Base-by-base conservation (phyloP, 306 rosid genomes). In the Parietaria judaica region DNA sequence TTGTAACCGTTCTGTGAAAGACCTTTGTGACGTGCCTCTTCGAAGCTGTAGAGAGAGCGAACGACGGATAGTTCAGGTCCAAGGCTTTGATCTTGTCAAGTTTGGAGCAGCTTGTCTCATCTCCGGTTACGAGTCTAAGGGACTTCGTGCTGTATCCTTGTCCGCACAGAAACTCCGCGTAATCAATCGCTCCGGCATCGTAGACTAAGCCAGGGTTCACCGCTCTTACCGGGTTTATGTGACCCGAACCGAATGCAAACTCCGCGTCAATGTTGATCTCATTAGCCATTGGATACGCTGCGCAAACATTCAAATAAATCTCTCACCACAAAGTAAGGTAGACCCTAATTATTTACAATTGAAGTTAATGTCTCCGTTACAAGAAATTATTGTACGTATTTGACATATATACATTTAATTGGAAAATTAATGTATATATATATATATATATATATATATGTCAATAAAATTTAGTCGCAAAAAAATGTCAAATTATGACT, bases 201-300 rank as follows among this genome's bases (percentile, higher is more conserved):
- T 72, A 59, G 8, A 72, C 78, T 1, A 68, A 72, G 6, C 70
- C 74, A 0, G 50, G 79, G 14, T 23, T 11, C 2, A 64, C 5
- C 15, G 74, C 74, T 63, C 39, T 36, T 3, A 48, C 46, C 12
- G 79, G 74, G 51, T 74, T 64, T 41, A 69, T 56, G 38, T 68
- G 74, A 14, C 71, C 74, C 9, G 71, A 41, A 7, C 74, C 79
- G 38, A 38, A 53, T 37, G 52, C 70, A 54, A 69, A 74, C 45
- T 69, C 79, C 3, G 13, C 63, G 5, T 53, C 6, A 2, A 16
- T 14, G 3, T 36, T 72, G 6, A 8, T 10, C 1, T 54, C 72
- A 60, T 55, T 7, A 51, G 1, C 51, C 16, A 52, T 43, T 69
- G 13, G 5, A 69, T 10, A 51, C 7, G 6, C 7, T 11, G 9